phyloP scores from a whole-genome alignment of 1,284 basidiomycete species.

The Athelia sp. region DNA sequence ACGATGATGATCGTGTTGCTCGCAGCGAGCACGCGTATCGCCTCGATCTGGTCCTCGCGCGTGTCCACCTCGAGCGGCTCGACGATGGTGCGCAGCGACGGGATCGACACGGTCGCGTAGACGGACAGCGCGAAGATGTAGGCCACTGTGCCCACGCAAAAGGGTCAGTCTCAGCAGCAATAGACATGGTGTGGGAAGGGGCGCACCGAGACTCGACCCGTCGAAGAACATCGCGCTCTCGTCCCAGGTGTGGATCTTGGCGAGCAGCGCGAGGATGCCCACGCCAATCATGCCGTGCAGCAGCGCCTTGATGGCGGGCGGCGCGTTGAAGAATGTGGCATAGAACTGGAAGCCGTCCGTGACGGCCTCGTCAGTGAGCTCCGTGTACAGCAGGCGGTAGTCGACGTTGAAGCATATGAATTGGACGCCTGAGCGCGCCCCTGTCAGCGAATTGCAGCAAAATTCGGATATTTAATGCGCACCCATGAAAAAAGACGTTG shows the following conservation, averaged over 20 bases:
- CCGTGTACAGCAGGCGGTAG: conserved; percentile 72
- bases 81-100: conserved; percentile 68
- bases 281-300: conserved; percentile 79
- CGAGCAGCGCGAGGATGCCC: conserved; percentile 66
- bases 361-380: conserved; percentile 56
- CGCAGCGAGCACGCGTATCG: conserved; percentile 75
- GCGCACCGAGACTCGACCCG: conserved; percentile 74
- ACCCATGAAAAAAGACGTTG: conserved; percentile 83
- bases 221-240: conserved; percentile 93
- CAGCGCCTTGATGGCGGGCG: conserved; percentile 85
- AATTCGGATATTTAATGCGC: too few species aligned
- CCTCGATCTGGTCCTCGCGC: conserved; percentile 63
- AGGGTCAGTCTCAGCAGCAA: conserved; percentile 8
- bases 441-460: too few species aligned
- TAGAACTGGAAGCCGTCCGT: conserved; percentile 84
- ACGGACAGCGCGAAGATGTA: conserved; percentile 73
- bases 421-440: conserved; percentile 70
- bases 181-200: not conserved
- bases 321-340: conserved; percentile 85
- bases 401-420: conserved; percentile 88
- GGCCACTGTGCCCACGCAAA: conserved; percentile 40
- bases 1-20: conserved; percentile 80
- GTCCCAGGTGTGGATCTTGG: conserved; percentile 81
- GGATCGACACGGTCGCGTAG: conserved; percentile 78
- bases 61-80: conserved; percentile 55